These are phyloP conservation scores for Triglochin maritima DNA, from an alignment of 106 monocot genomes.

Conservation along the genomic window DNA sequence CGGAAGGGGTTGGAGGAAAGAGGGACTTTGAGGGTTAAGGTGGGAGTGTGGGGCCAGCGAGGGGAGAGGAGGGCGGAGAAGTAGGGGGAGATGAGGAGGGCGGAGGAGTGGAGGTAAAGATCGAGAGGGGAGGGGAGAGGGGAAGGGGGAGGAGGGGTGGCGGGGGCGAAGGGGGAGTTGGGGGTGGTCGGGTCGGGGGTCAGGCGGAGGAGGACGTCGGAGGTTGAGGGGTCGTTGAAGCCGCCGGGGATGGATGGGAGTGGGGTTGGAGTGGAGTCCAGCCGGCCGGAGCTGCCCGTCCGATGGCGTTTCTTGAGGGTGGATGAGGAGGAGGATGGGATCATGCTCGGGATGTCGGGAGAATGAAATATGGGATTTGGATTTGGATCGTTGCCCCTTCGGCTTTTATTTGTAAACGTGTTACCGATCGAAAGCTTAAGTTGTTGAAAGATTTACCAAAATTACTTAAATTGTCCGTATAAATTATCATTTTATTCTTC, in stretches of 20 bases:
- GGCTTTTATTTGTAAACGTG: too few relatives aligned
- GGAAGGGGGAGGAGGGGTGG: neutral
- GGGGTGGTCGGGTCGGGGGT: constrained; percentile 19
- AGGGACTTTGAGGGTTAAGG: constrained; percentile 21
- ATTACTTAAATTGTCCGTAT: too few relatives aligned
- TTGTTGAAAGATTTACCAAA: too few relatives aligned
- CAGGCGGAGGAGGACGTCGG: constrained; percentile 56
- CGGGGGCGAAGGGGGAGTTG: constrained; percentile 8
- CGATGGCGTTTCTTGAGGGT: constrained; percentile 51
- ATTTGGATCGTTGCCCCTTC: too few relatives aligned
- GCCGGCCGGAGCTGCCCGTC: constrained; percentile 45
- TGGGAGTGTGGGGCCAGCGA: neutral
- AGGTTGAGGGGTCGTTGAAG: constrained; percentile 46
- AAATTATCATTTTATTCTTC: too few relatives aligned
- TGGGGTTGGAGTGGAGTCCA: constrained; percentile 13
- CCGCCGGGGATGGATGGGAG: constrained; percentile 16
- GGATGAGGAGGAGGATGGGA: too few relatives aligned
- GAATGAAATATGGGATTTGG: too few relatives aligned
- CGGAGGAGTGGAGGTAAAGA: constrained; percentile 63
- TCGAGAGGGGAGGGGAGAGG: constrained; percentile 21
- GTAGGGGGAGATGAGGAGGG: constrained; percentile 61
- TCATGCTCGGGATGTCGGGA: too few relatives aligned
- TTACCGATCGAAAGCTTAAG: too few relatives aligned
- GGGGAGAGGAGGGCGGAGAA: constrained; percentile 63
- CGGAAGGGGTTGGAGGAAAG: constrained; percentile 36